These are phyloP conservation scores for Penicillium psychrosexuale DNA, from an alignment of 2,329 filamentous ascomycete genomes.

Conservation along the genomic window DNA sequence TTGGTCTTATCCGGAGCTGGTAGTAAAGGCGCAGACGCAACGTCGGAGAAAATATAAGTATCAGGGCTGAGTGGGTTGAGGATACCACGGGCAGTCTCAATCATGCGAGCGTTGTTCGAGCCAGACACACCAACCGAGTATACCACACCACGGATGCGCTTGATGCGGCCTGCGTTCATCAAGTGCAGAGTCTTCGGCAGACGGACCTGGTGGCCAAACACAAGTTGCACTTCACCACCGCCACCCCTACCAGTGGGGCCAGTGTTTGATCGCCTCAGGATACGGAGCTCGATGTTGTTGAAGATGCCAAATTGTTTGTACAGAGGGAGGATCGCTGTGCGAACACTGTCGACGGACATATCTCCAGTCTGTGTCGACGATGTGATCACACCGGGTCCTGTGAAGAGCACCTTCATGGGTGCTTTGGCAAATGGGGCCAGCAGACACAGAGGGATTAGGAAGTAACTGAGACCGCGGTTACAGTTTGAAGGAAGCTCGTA, in stretches of 20 bases:
- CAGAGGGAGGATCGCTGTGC: conserved; percentile 85
- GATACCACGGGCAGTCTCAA: conserved; percentile 80
- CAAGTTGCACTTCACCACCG: conserved; percentile 86
- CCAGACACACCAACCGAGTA: conserved; percentile 90
- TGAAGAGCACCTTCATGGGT: conserved; percentile 84
- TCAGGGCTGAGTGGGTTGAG: conserved; percentile 83
- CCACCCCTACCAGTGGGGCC: conserved; percentile 73
- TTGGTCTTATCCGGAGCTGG: conserved; percentile 69
- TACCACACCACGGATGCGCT: conserved; percentile 85
- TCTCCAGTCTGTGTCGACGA: conserved; percentile 79
- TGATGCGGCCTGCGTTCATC: conserved; percentile 77
- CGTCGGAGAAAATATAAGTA: conserved; percentile 79
- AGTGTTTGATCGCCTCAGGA: conserved; percentile 75
- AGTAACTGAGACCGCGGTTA: conserved; percentile 82
- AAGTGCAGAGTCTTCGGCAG: conserved; percentile 92
- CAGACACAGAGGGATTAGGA: conserved; percentile 81
- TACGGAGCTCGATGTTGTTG: conserved; percentile 77
- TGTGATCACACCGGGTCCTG: conserved; percentile 89
- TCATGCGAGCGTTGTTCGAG: conserved; percentile 93
- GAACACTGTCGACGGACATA: conserved; percentile 86
- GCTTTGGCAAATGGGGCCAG: conserved; percentile 91
- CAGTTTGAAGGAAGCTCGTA: conserved; percentile 77
- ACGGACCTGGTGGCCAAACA: conserved; percentile 89
- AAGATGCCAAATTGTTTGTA: conserved; percentile 89
- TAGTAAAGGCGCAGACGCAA: conserved; percentile 58